A percentile compares a stretch with the other conserved stretches of the same genome.
These are phyloP conservation scores for Seiridium unicorne DNA, from an alignment of 2,329 filamentous ascomycete genomes.

Conservation along the genomic window DNA sequence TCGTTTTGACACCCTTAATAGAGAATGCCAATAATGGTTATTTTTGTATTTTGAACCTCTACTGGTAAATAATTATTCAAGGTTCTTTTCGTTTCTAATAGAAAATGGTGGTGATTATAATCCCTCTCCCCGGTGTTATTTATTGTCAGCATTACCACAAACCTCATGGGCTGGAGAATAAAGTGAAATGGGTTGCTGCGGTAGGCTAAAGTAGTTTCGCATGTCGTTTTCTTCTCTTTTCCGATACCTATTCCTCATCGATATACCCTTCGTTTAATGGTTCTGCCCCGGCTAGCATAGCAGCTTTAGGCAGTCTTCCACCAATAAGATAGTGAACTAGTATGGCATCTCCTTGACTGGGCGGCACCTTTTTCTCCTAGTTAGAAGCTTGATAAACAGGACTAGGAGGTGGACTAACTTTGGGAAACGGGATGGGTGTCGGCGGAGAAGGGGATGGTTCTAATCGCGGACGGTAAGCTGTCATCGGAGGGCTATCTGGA, in stretches of 20 bases:
- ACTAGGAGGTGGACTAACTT: slow-evolving; percentile 39
- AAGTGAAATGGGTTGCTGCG: too few species aligned
- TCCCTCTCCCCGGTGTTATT: too few species aligned
- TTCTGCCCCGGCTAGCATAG: slow-evolving; percentile 51
- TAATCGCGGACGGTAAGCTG: slow-evolving; percentile 40
- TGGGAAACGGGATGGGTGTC: slow-evolving; percentile 40
- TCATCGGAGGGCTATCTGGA: slow-evolving; percentile 37
- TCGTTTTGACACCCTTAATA: too few species aligned
- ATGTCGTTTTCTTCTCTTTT: slow-evolving; percentile 27
- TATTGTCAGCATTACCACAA: too few species aligned
- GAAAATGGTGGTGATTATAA: too few species aligned
- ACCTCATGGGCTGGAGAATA: too few species aligned
- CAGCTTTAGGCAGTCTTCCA: slow-evolving; percentile 65
- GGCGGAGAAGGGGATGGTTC: slow-evolving; percentile 51
- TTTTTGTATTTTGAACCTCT: too few species aligned
- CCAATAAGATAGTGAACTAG: slow-evolving; percentile 64
- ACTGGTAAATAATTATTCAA: too few species aligned
- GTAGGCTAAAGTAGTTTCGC: too few species aligned
- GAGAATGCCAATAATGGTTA: too few species aligned
- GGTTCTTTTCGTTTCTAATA: too few species aligned
- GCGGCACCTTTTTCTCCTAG: slow-evolving; percentile 51
- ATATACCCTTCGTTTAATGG: slow-evolving; percentile 39
- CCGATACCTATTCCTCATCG: background rate
- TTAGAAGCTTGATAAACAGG: slow-evolving; percentile 46
- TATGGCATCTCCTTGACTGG: slow-evolving; percentile 63